Conservation (phyloP, 306 rosid genomes). For the Fragaria vesca region DNA sequence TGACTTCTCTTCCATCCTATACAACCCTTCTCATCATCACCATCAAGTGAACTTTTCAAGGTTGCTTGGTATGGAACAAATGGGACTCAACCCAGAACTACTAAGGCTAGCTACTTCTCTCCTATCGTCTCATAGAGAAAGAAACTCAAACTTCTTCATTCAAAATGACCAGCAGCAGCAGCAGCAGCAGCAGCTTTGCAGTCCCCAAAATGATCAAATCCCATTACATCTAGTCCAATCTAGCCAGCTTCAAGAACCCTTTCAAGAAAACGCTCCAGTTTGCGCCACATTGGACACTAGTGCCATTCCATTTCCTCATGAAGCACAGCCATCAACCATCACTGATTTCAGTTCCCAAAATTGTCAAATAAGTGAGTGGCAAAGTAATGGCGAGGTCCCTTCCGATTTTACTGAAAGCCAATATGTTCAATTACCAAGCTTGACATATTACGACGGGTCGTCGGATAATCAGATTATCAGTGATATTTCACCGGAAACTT, state of each 20-base stretch:
- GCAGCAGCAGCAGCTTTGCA: slow-evolving; percentile 24
- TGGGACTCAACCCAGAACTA: slow-evolving; percentile 56
- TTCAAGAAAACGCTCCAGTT: slow-evolving; percentile 25
- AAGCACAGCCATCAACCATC: slow-evolving; percentile 34
- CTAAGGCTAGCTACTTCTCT: slow-evolving; percentile 72
- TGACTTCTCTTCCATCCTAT: slow-evolving; percentile 69
- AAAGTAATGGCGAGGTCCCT: slow-evolving; percentile 26
- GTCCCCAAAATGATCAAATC: slow-evolving; percentile 24
- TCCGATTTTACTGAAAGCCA: slow-evolving; percentile 24
- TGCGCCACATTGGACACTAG: slow-evolving; percentile 16
- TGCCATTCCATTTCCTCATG: slow-evolving; percentile 34
- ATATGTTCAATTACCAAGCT: slow-evolving; percentile 34
- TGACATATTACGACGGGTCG: slow-evolving; percentile 16
- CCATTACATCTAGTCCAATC: slow-evolving; percentile 33
- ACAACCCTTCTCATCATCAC: slow-evolving; percentile 51
- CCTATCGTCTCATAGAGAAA: slow-evolving; percentile 38
- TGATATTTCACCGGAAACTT: slow-evolving; percentile 41
- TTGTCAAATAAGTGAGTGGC: slow-evolving; percentile 43
- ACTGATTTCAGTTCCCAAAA: slow-evolving; percentile 34
- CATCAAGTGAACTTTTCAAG: slow-evolving; percentile 42
- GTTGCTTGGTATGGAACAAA: slow-evolving; percentile 45
- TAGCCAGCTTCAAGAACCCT: slow-evolving; percentile 27
- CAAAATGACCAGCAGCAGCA: slow-evolving; percentile 27
- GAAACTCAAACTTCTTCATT: slow-evolving; percentile 19
- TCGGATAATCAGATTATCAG: slow-evolving; percentile 20